These are phyloP conservation scores for Haplographium delicatum DNA, from an alignment of 495 filamentous ascomycete genomes.

Conservation along the genomic window DNA sequence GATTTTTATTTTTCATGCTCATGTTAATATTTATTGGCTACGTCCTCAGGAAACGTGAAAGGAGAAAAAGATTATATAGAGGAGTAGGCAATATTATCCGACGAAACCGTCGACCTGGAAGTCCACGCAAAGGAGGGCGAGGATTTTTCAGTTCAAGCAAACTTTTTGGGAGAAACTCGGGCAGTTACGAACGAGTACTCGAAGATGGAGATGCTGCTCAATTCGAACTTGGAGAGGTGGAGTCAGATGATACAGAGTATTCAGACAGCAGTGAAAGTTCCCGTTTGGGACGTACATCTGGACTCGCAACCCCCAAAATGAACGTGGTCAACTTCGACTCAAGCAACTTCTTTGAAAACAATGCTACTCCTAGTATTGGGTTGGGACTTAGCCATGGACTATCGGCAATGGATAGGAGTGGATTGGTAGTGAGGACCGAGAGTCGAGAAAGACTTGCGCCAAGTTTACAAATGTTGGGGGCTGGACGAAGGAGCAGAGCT, in stretches of 20 bases:
- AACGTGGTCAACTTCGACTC: constrained; percentile 47
- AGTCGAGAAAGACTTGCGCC: constrained; percentile 60
- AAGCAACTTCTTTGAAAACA: constrained; percentile 31
- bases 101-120: constrained; percentile 45
- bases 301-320: constrained; percentile 59
- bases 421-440: constrained; percentile 72
- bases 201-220: constrained; percentile 66
- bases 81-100: constrained; percentile 50
- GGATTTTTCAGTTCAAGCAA: constrained; percentile 53
- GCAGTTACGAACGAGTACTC: constrained; percentile 75
- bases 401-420: constrained; percentile 61
- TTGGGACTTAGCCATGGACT: constrained; percentile 22
- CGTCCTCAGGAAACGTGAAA: constrained; percentile 56
- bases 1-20: constrained; percentile 72
- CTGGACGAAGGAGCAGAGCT: constrained; percentile 52
- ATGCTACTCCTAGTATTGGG: constrained; percentile 9
- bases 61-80: constrained; percentile 60
- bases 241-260: constrained; percentile 43
- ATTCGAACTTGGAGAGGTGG: constrained; percentile 65
- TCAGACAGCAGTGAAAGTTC: constrained; percentile 50
- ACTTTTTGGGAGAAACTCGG: constrained; percentile 46
- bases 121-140: constrained; percentile 46
- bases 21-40: constrained; percentile 63
- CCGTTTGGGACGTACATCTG: constrained; percentile 50
- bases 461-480: constrained; percentile 38